phyloP scores from a whole-genome alignment of 2,329 filamentous ascomycete species.

The Teratosphaeria viscida region DNA sequence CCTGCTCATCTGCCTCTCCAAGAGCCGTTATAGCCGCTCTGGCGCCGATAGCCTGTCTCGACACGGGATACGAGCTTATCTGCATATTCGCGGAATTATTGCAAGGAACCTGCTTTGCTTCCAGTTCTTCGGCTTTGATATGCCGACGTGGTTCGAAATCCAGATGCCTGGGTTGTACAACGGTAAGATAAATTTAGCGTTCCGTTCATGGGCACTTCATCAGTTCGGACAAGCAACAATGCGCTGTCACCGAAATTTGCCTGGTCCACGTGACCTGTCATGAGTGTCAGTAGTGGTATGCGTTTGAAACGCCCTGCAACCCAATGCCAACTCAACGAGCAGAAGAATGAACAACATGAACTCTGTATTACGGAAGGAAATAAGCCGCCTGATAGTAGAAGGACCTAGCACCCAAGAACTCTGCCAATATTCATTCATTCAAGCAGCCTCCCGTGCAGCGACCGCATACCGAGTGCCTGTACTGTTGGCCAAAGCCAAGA shows the following conservation, averaged over 20 bases:
- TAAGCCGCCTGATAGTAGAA: not conserved
- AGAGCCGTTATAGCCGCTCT: too few relatives aligned
- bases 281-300: not conserved
- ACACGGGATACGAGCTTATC: too few relatives aligned
- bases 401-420: not conserved
- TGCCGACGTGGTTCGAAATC: too few relatives aligned
- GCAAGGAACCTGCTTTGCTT: too few relatives aligned
- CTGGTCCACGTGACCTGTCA: not conserved
- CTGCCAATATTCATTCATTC: not conserved
- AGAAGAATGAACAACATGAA: not conserved
- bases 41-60: too few relatives aligned
- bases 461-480: not conserved
- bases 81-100: too few relatives aligned
- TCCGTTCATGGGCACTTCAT: too few relatives aligned
- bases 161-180: too few relatives aligned
- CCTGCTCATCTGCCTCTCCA: too few relatives aligned
- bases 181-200: too few relatives aligned
- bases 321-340: not conserved
- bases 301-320: not conserved
- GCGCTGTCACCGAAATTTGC: not conserved
- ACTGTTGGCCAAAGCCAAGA: not conserved
- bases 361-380: slow-evolving; percentile 1
- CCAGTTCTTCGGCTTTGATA: too few relatives aligned
- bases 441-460: not conserved
- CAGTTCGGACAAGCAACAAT: not conserved